Evolutionary conservation across 345 rosid genomes (phyloP), one percentile per base, ranked within the genome.

Genomic region (Acer negundo): DNA sequence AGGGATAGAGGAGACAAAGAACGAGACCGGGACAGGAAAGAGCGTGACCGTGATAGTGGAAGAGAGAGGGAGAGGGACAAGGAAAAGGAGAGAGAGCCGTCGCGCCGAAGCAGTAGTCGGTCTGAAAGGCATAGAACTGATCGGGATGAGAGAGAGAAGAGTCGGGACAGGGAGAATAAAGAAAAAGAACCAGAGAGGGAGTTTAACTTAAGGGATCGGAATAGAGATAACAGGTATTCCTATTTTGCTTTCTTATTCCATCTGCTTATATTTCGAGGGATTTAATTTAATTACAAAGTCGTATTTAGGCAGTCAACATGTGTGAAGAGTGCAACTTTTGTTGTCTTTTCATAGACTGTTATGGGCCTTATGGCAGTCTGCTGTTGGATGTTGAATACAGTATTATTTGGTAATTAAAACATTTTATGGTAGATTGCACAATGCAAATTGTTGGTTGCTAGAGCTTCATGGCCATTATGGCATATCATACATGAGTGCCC

Each of bases 171-270:
- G 81, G 98, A 90, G 74, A 65, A 78, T 72, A 89, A 79, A 79
- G 92, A 80, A 82, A 89, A 80, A 79, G 86, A 85, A 69, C 46
- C 46, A 1, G 96, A 89, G 80, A 89, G 85, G 85, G 93, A 86
- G 31, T 42, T 35, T 35, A 35, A 35, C 38, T 35, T 79, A 53
- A 86, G 84, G 82, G 95, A 90, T 59, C 89, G 87, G 3, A 96
- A 90, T 28, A 87, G 90, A 87, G 96, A 89, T 73, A 89, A 67
- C 95, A 94, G 98, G 99, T 96, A 85, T 53, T 64, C 38, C 19
- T 75, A 49, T 23, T 64, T 44, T 56, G 49, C 42, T 40, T 67
- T 68, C 24, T 42, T 44, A 55, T 24, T 42, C 53, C 22, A 28
- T 35, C 70, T 72, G 13, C 56, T 65, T 44, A 26, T 40, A 40